These are phyloP conservation scores for Psilocybe mexicana DNA, from an alignment of 1,284 basidiomycete species.

Conservation along the genomic window DNA sequence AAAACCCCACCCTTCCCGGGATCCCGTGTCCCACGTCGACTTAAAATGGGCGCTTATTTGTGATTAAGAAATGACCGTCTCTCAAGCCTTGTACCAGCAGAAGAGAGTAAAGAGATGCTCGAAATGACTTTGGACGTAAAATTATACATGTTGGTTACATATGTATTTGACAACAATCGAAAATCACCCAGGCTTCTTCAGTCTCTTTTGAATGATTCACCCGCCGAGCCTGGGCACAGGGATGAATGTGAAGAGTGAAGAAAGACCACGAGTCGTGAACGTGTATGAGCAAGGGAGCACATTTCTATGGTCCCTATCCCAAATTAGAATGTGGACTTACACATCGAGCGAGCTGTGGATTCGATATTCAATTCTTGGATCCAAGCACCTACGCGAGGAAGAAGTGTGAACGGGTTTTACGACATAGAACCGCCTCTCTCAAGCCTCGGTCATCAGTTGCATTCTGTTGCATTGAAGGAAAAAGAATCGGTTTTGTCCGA, in stretches of 20 bases:
- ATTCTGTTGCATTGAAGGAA: too few relatives aligned
- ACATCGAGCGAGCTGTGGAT: background rate
- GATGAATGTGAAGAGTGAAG: background rate
- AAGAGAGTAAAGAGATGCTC: background rate
- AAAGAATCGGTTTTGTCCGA: too few relatives aligned
- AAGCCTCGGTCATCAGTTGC: too few relatives aligned
- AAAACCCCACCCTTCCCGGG: background rate
- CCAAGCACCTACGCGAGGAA: background rate
- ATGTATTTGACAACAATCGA: background rate
- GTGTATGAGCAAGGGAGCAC: background rate
- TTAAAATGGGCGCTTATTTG: conserved; percentile 1
- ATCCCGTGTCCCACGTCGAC: background rate
- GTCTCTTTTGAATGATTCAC: too few relatives aligned
- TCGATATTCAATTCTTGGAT: background rate
- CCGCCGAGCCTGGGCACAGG: background rate
- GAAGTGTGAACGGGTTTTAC: background rate
- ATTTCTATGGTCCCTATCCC: background rate
- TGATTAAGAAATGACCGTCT: background rate
- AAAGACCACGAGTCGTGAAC: background rate
- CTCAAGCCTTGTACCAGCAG: background rate
- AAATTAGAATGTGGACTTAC: background rate
- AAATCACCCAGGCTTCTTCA: background rate
- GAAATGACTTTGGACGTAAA: background rate
- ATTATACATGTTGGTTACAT: background rate
- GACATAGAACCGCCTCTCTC: background rate